Percentiles rank a stretch among this genome's conserved stretches.
These are phyloP conservation scores for Sugiyamaella lignohabitans DNA, from an alignment of 805 yeast species.

Conservation along the genomic window DNA sequence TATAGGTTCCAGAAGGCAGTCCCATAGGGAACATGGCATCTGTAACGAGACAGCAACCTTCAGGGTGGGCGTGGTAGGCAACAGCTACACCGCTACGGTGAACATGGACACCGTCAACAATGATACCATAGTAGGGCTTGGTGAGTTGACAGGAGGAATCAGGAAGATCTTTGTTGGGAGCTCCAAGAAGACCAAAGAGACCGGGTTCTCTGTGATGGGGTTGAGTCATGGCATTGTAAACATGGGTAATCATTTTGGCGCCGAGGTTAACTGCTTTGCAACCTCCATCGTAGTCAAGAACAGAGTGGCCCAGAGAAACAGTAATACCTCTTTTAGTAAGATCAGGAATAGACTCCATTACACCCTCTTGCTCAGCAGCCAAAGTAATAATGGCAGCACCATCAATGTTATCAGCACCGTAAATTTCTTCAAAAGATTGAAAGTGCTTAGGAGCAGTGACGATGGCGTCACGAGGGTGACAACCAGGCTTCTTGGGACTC, in stretches of 20 bases:
- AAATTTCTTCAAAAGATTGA: constrained; percentile 33
- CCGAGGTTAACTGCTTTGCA: constrained; percentile 44
- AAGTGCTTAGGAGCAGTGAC: constrained; percentile 34
- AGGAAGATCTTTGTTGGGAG: constrained; percentile 23
- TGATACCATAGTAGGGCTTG: constrained; percentile 47
- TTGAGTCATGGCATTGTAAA: constrained; percentile 56
- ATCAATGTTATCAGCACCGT: constrained; percentile 35
- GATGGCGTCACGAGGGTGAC: constrained; percentile 47
- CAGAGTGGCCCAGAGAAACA: constrained; percentile 45
- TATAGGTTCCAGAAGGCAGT: constrained; percentile 48
- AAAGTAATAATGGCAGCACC: constrained; percentile 40
- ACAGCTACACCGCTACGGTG: constrained; percentile 46
- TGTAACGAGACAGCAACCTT: constrained; percentile 50
- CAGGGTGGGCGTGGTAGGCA: constrained; percentile 47
- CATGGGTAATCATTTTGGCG: constrained; percentile 54
- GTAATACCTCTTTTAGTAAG: constrained; percentile 33
- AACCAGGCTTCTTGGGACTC: constrained; percentile 43
- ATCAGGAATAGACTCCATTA: constrained; percentile 38
- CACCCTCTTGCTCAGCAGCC: constrained; percentile 47
- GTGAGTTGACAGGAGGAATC: constrained; percentile 1
- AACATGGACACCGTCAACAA: constrained; percentile 55
- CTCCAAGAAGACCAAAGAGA: constrained; percentile 43
- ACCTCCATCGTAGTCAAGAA: constrained; percentile 31
- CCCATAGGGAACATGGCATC: constrained; percentile 57
- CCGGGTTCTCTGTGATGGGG: constrained; percentile 57